phyloP scores from a whole-genome alignment of 2,329 filamentous ascomycete genomes.

The Colletotrichum truncatum region DNA sequence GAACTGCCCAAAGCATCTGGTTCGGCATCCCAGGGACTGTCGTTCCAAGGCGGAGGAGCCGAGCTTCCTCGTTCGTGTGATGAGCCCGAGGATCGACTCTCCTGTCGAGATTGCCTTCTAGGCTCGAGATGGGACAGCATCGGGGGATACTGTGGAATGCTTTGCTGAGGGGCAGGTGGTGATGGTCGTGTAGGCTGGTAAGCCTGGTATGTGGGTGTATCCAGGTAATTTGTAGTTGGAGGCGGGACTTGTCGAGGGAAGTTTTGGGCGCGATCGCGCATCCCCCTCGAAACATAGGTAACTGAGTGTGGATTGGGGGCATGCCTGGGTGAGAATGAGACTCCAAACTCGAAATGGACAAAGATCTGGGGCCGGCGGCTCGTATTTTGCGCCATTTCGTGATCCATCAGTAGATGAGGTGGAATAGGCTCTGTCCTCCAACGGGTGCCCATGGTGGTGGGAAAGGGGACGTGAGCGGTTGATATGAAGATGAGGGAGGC shows the following conservation, averaged over 20 bases:
- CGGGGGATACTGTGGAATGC: conserved; percentile 23
- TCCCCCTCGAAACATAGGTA: conserved; percentile 56
- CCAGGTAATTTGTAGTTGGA: conserved; percentile 55
- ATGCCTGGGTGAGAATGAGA: conserved; percentile 58
- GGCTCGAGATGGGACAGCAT: conserved; percentile 26
- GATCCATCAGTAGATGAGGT: conserved; percentile 33
- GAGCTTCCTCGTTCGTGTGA: conserved; percentile 57
- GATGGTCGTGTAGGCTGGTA: conserved; percentile 27
- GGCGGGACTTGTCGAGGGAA: conserved; percentile 57
- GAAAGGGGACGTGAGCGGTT: conserved; percentile 5
- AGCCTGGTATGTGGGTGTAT: not conserved
- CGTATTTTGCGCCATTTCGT: conserved; percentile 36
- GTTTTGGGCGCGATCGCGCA: conserved; percentile 48
- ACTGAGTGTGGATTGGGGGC: conserved; percentile 53
- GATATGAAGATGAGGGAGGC: conserved; percentile 15
- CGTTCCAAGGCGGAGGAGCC: conserved; percentile 57
- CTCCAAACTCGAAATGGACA: conserved; percentile 60
- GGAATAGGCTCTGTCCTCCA: conserved; percentile 32
- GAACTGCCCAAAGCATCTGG: conserved; percentile 39
- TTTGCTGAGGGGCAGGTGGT: conserved; percentile 31
- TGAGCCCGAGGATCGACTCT: conserved; percentile 32
- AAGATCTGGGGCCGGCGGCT: conserved; percentile 54
- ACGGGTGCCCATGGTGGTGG: conserved; percentile 34
- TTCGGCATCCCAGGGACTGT: conserved; percentile 56
- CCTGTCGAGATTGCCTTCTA: conserved; percentile 27